Evolutionary conservation across 257 asterid species (phyloP).

Genomic region (Scutellaria galericulata): DNA sequence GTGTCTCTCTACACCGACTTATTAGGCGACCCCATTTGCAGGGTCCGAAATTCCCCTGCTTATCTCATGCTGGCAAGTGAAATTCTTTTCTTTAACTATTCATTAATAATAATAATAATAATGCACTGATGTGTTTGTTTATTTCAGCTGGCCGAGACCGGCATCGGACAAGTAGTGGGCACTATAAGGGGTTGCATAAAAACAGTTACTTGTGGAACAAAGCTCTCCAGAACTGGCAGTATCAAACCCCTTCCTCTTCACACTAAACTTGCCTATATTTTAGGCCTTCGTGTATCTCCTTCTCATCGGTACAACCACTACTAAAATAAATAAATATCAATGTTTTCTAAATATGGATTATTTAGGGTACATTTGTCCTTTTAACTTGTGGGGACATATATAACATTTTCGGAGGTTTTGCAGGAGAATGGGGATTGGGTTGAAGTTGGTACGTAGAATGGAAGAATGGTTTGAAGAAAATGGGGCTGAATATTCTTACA

Average conservation of each 20-base stretch:
- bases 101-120: no score
- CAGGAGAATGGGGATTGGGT: conserved; percentile 90
- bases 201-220: conserved; percentile 82
- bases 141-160: conserved; percentile 73
- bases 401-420: conserved; percentile 5
- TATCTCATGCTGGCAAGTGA: conserved; percentile 85
- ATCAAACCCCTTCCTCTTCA: conserved; percentile 51
- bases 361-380: no score
- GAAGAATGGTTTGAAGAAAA: conserved; percentile 78
- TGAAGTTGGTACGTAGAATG: conserved; percentile 62
- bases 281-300: conserved; percentile 97
- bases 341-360: no score
- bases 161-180: conserved; percentile 60
- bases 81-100: no score
- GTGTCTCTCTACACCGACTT: conserved; percentile 81
- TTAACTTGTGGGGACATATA: background rate
- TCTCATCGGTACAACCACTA: conserved; percentile 58
- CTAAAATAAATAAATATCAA: no score
- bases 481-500: conserved; percentile 83
- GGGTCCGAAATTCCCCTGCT: conserved; percentile 91
- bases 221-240: conserved; percentile 42
- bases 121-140: background rate
- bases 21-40: conserved; percentile 90
- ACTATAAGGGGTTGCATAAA: conserved; percentile 86
- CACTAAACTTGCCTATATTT: conserved; percentile 80